phyloP scores from a whole-genome alignment of 371 early-diverging fungal species.

The Lichtheimia corymbifera region DNA sequence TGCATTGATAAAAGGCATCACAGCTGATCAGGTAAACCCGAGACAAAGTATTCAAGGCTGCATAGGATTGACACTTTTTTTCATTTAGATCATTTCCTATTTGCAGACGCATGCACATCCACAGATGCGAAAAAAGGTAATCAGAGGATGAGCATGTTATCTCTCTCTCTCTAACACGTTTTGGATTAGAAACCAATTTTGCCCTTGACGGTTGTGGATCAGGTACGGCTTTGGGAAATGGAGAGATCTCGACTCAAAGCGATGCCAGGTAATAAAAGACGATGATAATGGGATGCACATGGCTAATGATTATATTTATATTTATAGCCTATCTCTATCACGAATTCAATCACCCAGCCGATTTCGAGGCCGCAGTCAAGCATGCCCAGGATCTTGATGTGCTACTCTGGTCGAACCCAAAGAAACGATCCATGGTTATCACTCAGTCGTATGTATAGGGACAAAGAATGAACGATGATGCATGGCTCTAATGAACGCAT shows the following conservation, averaged over 20 bases:
- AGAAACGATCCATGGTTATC: slow-evolving; percentile 66
- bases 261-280: slow-evolving; percentile 36
- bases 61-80: neutral
- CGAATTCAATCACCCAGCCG: slow-evolving; percentile 75
- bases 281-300: neutral
- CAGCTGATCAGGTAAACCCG: slow-evolving; percentile 83
- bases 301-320: neutral
- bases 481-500: neutral
- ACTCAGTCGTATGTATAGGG: slow-evolving; percentile 49
- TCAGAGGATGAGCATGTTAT: no score
- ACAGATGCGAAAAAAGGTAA: slow-evolving; percentile 80
- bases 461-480: neutral
- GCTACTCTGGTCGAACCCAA: slow-evolving; percentile 73
- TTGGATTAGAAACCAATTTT: slow-evolving; percentile 67
- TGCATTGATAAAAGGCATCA: slow-evolving; percentile 93
- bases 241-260: slow-evolving; percentile 88
- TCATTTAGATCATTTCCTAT: slow-evolving; percentile 79
- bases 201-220: slow-evolving; percentile 94
- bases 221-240: slow-evolving; percentile 97
- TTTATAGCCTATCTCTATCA: slow-evolving; percentile 75
- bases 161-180: no score
- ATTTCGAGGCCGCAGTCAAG: slow-evolving; percentile 74
- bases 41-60: neutral
- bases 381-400: slow-evolving; percentile 81
- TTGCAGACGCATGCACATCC: slow-evolving; percentile 91